Base-by-base conservation (phyloP, 2,329 filamentous ascomycete species). In the Paraphoma sp. region DNA sequence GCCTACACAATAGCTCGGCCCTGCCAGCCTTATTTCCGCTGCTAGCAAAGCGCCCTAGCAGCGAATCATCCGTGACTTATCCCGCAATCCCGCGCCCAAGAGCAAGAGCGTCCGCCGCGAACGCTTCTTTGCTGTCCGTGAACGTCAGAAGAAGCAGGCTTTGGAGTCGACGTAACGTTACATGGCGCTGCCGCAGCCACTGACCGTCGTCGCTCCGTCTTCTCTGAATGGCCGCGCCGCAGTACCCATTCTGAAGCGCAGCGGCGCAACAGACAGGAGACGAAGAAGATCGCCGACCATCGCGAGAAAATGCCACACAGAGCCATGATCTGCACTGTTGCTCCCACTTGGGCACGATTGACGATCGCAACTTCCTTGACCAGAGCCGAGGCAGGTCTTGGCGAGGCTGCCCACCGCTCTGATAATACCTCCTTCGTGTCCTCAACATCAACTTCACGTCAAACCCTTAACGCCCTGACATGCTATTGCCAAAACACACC, bases 141-240 rank as follows among this genome's bases (percentile, higher is more conserved):
- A 33, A 45, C 42, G 28, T 12, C 42, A 17, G n/a, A 10, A 23
- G 11, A 45, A 12, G 12, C 42, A 18, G n/a, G 28, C 17, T 31
- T 45, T 42, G 48, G 29, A 23, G 33, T 28, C 38, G 31, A 51
- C 30, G 57, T 58, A 57, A 60, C 57, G 60, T 63, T 58, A 60
- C 60, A 63, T 63, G 54, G 51, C 36, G 41, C 29, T 40, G 45
- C 28, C 33, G 36, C 31, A 36, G 33, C 33, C 33, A 36, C 14
- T 10, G 3, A 36, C 14, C 3, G 10, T 10, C 14, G 2, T 36
- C 33, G 10, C 33, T 36, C 33, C 33, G 3, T 36, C 14, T 14
- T 14, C 33, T 36, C 33, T 36, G 33, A 36, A 3, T 36, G 33
- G 33, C 23, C 23, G 23, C 23, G 23, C 23, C 23, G 23, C 23